These are phyloP conservation scores for Mytilinidion resinicola DNA, from an alignment of 495 filamentous ascomycete genomes.

Conservation along the genomic window DNA sequence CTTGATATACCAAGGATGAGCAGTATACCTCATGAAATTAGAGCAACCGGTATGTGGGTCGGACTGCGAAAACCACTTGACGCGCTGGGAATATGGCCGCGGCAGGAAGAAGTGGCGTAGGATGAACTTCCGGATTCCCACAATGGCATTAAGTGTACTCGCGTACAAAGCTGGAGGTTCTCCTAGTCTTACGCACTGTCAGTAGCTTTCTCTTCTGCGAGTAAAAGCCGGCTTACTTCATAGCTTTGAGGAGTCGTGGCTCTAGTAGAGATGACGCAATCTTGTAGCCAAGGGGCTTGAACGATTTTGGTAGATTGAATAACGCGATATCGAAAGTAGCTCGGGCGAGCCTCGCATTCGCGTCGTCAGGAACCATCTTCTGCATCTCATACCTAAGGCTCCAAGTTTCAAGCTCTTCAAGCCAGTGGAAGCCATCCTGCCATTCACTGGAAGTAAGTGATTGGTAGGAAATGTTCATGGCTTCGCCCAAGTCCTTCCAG, in stretches of 20 bases:
- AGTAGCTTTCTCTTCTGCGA: too few species aligned
- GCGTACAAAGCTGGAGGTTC: constrained; percentile 38
- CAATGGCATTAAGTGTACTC: constrained; percentile 38
- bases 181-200: constrained; percentile 31
- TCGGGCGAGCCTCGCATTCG: too few species aligned
- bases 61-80: constrained; percentile 36
- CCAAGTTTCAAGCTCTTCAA: constrained; percentile 11
- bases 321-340: not conserved
- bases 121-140: constrained; percentile 46
- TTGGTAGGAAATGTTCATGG: constrained; percentile 10
- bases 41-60: constrained; percentile 41
- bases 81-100: constrained; percentile 43
- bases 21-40: too few species aligned
- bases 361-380: constrained; percentile 51
- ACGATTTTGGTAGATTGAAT: not conserved
- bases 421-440: constrained; percentile 10
- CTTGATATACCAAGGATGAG: constrained; percentile 44
- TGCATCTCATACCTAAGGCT: constrained; percentile 15
- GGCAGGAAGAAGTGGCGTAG: constrained; percentile 54
- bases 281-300: not conserved
- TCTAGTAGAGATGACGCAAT: too few species aligned
- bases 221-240: too few species aligned
- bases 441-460: not conserved
- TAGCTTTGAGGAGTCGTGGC: too few species aligned
- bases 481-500: constrained; percentile 16